Conservation (phyloP, 1,284 basidiomycete species). For the Ganoderma leucocontextum region DNA sequence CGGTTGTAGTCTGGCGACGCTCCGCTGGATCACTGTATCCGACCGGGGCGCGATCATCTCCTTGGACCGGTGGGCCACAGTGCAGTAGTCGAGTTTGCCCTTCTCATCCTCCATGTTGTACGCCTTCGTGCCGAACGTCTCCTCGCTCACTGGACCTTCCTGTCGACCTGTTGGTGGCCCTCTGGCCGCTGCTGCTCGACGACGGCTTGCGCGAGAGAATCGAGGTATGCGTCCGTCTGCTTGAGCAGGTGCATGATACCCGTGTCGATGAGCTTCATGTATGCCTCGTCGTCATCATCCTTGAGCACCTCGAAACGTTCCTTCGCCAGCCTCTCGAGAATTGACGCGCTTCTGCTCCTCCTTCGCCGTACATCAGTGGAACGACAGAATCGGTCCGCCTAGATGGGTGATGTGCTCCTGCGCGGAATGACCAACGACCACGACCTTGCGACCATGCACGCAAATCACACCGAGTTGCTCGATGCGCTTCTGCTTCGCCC, state of each 20-base stretch:
- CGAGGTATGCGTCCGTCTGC: slow-evolving; percentile 96
- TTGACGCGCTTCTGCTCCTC: slow-evolving; percentile 98
- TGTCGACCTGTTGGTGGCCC: slow-evolving; percentile 47
- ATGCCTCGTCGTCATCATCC: slow-evolving; percentile 98
- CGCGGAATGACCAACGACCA: slow-evolving; percentile 67
- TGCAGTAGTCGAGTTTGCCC: no score
- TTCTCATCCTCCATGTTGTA: no score
- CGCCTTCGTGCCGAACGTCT: no score
- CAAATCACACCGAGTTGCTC: slow-evolving; percentile 93
- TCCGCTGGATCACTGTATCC: no score
- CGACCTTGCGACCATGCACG: slow-evolving; percentile 83
- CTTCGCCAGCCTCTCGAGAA: slow-evolving; percentile 96
- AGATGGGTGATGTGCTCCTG: slow-evolving; percentile 86
- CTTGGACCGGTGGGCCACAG: no score
- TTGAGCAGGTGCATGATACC: slow-evolving; percentile 97
- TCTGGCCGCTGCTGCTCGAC: slow-evolving; percentile 93
- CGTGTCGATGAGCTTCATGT: slow-evolving; percentile 98
- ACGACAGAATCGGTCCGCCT: slow-evolving; percentile 85
- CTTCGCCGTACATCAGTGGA: slow-evolving; percentile 93
- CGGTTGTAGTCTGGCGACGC: no score
- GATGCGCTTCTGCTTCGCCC: slow-evolving; percentile 96
- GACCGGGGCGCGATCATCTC: no score
- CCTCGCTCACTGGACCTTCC: no score
- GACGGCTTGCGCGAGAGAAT: slow-evolving; percentile 95
- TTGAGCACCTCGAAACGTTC: slow-evolving; percentile 98